Conservation (phyloP, 805 yeast species). For the Wickerhamomyces silvicola region DNA sequence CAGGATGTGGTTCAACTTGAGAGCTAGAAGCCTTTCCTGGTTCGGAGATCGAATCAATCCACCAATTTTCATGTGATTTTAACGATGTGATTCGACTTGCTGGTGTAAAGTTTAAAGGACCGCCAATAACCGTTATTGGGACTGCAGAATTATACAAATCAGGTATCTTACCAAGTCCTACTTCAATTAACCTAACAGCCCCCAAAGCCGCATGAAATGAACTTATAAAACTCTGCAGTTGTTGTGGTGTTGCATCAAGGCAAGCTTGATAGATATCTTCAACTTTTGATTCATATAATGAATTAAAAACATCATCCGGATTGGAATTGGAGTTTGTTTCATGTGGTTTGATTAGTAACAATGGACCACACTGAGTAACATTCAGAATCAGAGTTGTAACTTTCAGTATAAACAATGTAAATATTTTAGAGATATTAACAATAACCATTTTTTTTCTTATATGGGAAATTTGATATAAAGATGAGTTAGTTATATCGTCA, state of each 20-base stretch:
- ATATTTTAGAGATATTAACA: slow-evolving; percentile 29
- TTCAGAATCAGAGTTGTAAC: slow-evolving; percentile 24
- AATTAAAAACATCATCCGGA: slow-evolving; percentile 23
- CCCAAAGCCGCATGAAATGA: slow-evolving; percentile 26
- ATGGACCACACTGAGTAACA: slow-evolving; percentile 24
- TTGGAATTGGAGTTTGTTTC: slow-evolving; percentile 19
- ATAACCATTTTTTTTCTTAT: slow-evolving; percentile 24
- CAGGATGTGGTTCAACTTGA: slow-evolving; percentile 12
- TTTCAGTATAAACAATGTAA: slow-evolving; percentile 26
- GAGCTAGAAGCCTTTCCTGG: slow-evolving; percentile 17
- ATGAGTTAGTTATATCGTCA: slow-evolving; percentile 11
- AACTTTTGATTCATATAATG: slow-evolving; percentile 17
- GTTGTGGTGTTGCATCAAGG: slow-evolving; percentile 11
- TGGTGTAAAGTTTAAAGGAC: slow-evolving; percentile 24
- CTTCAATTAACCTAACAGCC: slow-evolving; percentile 28
- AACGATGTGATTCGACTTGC: slow-evolving; percentile 18
- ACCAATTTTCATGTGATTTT: slow-evolving; percentile 19
- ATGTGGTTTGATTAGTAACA: slow-evolving; percentile 32
- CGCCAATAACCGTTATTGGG: slow-evolving; percentile 23
- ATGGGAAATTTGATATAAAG: slow-evolving; percentile 20
- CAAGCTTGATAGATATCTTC: slow-evolving; percentile 14
- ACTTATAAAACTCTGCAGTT: slow-evolving; percentile 27
- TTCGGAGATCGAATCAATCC: slow-evolving; percentile 20
- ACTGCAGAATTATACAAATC: slow-evolving; percentile 13
- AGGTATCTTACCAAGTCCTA: slow-evolving; percentile 33